Percentiles rank a stretch among this genome's conserved stretches.
phyloP scores from a whole-genome alignment of 2,329 filamentous ascomycete genomes.

The Myriangium duriaei region DNA sequence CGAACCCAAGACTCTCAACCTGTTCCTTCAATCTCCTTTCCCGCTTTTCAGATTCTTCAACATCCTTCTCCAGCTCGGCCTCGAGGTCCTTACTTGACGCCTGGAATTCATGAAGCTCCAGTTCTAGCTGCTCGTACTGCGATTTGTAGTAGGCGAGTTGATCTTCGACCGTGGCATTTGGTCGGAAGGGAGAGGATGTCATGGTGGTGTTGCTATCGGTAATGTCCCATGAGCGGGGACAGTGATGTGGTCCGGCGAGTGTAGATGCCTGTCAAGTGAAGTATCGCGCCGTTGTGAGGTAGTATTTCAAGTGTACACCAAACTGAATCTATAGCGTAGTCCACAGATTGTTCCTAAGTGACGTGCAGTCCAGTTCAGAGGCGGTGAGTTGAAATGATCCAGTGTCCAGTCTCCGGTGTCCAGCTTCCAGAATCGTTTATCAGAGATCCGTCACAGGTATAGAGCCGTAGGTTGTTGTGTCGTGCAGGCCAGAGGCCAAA shows the following conservation, averaged over 20 bases:
- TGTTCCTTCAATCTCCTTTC: constrained; percentile 78
- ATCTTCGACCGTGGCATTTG: constrained; percentile 44
- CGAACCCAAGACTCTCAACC: constrained; percentile 70
- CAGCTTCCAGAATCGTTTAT: no score
- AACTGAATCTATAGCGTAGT: no score
- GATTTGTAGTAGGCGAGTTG: constrained; percentile 88
- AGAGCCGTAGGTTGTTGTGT: no score
- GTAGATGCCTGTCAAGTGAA: no score
- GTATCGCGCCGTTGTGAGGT: no score
- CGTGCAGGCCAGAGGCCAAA: no score
- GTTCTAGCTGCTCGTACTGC: constrained; percentile 86
- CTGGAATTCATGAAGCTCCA: constrained; percentile 87
- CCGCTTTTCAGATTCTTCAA: constrained; percentile 88
- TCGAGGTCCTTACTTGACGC: constrained; percentile 89
- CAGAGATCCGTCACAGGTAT: no score
- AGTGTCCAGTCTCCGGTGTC: no score
- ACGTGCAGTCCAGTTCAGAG: no score
- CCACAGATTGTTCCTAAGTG: no score
- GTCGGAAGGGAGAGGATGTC: constrained; percentile 25
- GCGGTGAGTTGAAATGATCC: no score
- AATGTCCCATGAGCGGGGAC: neutral
- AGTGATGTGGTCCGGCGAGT: neutral
- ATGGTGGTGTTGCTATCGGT: constrained; percentile 15
- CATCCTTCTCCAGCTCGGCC: constrained; percentile 86
- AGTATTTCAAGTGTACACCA: no score